Evolutionary conservation across 257 asterid genomes (phyloP), one percentile per base, ranked within the genome.

Genomic region (Solanum peruvianum): DNA sequence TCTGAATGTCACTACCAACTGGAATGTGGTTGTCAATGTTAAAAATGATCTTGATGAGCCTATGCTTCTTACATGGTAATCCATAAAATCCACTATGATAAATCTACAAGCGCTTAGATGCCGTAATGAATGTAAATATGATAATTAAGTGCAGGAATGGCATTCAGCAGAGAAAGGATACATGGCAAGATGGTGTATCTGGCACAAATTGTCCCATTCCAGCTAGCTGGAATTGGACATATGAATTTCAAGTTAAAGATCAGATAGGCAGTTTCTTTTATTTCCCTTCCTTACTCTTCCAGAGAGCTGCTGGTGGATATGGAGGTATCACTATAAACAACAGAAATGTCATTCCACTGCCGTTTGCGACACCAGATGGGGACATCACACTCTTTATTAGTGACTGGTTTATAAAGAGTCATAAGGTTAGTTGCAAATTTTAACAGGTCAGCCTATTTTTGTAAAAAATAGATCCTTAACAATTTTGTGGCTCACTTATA

Each of bases 161-260:
- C 71, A 88, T 96, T 88, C 98, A 96, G 72, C 97, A 92, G 42
- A 90, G 98, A 71, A 95, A 95, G 87, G 94, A 94, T 88, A 93
- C 98, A 11, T 96, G 98, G 98, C 98, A 96, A 90, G 99, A 96
- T 90, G 99, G 99, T 64, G 98, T 96, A 85, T 91, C 94, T 15
- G 99, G 99, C 62, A 96, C 98, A 29, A 96, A 94, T 90, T 96
- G 99, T 87, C 98, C 99, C 42, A 95, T 96, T 81, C 99, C 98
- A 27, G 91, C 95, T 39, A 97, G 99, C 77, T 95, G 98, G 98
- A 96, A 96, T 85, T 96, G 99, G 99, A 96, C 99, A 2, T 96
- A 96, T 90, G 93, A 94, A 88, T 96, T 96, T 93, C 98, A 96
- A 86, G 98, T 95, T 86, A 96, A 96, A 91, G 98, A 96, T 86